Percentiles rank a stretch among this genome's conserved stretches.
Conservation (phyloP, 2,329 filamentous ascomycete species). For the Beauveria caledonica region DNA sequence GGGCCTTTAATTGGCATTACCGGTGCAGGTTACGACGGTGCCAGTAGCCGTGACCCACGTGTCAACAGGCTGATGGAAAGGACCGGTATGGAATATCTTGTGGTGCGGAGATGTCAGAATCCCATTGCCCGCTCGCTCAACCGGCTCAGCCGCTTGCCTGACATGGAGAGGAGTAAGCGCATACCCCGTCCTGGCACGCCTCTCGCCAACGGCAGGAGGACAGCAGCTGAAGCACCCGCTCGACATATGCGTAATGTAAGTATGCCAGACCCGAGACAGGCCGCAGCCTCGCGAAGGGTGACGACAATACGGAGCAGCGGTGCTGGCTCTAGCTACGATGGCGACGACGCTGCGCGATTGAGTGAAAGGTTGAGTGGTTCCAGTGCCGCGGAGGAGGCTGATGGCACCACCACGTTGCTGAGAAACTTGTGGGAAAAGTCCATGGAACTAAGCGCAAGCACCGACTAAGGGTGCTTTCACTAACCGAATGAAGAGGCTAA, state of each 20-base stretch:
- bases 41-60: constrained; percentile 48
- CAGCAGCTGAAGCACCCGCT: constrained; percentile 19
- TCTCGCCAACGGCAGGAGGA: constrained; percentile 29
- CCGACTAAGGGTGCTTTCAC: constrained; percentile 11
- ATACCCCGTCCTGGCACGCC: constrained; percentile 36
- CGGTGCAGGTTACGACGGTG: constrained; percentile 45
- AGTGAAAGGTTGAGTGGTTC: constrained; percentile 40
- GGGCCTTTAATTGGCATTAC: constrained; percentile 44
- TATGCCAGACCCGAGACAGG: constrained; percentile 26
- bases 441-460: constrained; percentile 47
- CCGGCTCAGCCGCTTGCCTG: constrained; percentile 38
- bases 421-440: constrained; percentile 56
- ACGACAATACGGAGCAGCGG: constrained; percentile 31
- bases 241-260: constrained; percentile 33
- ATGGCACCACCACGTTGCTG: constrained; percentile 42
- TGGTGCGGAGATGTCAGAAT: constrained; percentile 64
- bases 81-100: constrained; percentile 65
- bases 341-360: constrained; percentile 34
- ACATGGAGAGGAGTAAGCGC: constrained; percentile 39
- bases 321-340: constrained; percentile 36
- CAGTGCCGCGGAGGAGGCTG: constrained; percentile 42
- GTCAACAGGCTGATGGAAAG: constrained; percentile 58
- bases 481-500: not conserved
- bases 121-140: constrained; percentile 56
- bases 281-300: constrained; percentile 24